phyloP scores from a whole-genome alignment of 140 eudicot genomes.

The Cichorium intybus region DNA sequence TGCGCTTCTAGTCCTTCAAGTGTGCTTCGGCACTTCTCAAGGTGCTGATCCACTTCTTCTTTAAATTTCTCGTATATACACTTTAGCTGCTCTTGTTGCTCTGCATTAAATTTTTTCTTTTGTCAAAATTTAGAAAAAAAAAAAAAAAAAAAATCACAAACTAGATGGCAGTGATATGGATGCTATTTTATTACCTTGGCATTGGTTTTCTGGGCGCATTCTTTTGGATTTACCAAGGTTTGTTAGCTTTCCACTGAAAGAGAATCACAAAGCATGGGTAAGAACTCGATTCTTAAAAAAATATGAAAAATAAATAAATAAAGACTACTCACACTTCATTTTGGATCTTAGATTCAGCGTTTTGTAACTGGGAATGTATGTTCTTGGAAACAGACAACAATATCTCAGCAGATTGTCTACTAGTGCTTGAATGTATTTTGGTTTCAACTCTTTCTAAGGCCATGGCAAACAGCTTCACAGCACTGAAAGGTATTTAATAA shows the following conservation, averaged over 20 bases:
- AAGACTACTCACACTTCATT: conserved; percentile 60
- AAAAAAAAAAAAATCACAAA: too few relatives aligned
- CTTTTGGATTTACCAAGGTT: conserved; percentile 55
- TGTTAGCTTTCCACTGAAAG: conserved; percentile 81
- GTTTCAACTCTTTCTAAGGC: conserved; percentile 66
- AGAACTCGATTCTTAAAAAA: conserved; percentile 10
- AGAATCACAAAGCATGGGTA: conserved; percentile 24
- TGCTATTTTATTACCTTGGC: conserved; percentile 52
- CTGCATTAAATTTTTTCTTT: conserved; percentile 32
- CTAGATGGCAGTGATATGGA: background rate
- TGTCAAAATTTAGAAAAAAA: background rate
- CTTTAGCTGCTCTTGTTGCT: conserved; percentile 71
- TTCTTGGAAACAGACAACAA: conserved; percentile 62
- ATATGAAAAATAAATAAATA: background rate
- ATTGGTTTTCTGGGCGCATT: conserved; percentile 55
- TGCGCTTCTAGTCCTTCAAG: conserved; percentile 74
- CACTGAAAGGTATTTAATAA: conserved; percentile 47
- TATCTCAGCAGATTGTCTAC: conserved; percentile 69
- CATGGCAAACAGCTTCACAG: conserved; percentile 61
- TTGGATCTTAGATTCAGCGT: conserved; percentile 77
- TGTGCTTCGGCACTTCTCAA: conserved; percentile 51
- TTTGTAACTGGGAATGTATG: conserved; percentile 56
- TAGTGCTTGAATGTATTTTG: conserved; percentile 59
- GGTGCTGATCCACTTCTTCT: conserved; percentile 65
- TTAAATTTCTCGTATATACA: conserved; percentile 58